Evolutionary conservation across 2,329 filamentous ascomycete species (phyloP), one percentile per base, ranked within the genome.

Genomic region (Coniochaeta sp.): DNA sequence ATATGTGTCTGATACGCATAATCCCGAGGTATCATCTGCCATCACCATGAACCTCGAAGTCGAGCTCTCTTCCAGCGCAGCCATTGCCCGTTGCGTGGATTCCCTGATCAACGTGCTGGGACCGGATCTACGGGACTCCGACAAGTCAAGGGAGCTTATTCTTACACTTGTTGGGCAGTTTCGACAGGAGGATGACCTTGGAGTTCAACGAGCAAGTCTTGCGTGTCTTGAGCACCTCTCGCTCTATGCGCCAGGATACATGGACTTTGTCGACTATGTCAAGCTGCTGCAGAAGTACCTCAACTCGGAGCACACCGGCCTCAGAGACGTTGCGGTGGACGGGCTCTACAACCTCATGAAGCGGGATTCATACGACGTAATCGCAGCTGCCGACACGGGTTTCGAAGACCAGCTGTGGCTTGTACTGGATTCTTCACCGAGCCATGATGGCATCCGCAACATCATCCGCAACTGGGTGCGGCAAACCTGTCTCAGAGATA

Each of bases 31-130:
- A 24, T 80, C 86, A 4, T 90, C 90, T 1, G 79, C 90, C 44
- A 87, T 91, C 8, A 92, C 90, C 0, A 97, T 95, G 68, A 98
- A 96, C 70, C 83, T 96, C 38, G 93, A 97, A 73, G 81, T 96
- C 67, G 91, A 95, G 60, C 80, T 93, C 26, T 88, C 91, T 6
- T 93, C 93, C 0, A 85, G 89, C 1, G 88, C 91, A 22, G 89
- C 92, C 1, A 88, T 98, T 62, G 89, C 90, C 34, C 87, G 91
- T 66, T 96, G 91, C 66, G 88, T 97, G 32, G 93, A 98, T 73
- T 95, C 93, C n/a, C 81, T 96, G 26, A 92, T 99, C 75, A 98
- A 98, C 66, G 95, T 99, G 10, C 82, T 99, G 12, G 95, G 95
- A 0, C 95, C 95, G 0, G 96, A 99, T 74, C 78, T 99, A 24